Evolutionary conservation across 2,329 filamentous ascomycete genomes (phyloP), one percentile per base, ranked within the genome.

Genomic region (Hypoxylon sp.): DNA sequence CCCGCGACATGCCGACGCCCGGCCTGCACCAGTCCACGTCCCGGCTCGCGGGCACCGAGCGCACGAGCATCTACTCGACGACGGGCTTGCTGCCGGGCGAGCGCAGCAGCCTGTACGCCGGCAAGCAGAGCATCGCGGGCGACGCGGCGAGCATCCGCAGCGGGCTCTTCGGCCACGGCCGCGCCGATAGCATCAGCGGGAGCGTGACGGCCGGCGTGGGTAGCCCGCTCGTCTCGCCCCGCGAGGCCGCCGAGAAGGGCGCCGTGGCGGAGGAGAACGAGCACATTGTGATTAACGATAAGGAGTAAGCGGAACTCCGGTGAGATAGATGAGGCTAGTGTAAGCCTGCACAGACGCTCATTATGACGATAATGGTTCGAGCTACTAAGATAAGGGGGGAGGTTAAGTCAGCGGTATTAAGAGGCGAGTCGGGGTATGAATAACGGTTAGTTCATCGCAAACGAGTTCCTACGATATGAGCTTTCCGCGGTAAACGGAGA

Each of bases 141-240:
- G 92, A 97, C 69, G 91, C 87, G 1, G 88, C 89, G 8, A 97
- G 93, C 73, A 81, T 96, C 28, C 86, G 92, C 56, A 97, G 92
- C 75, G 92, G 91, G 0, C 79, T 90, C 1, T 76, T 92, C 2
- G 91, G 92, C 0, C 94, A 97, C 75, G 87, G 86, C 1, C 85
- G 92, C 65, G 90, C 92, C 51, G 93, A 97, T 75, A 97, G 93
- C 77, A 87, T 94, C 56, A 90, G 84, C 64, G 91, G 91, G 24
- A 94, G 91, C 76, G 89, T 93, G 13, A 47, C 22, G 67, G 86
- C 84, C 6, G 86, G 84, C 7, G 73, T 85, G 15, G 81, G 84
- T 28, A 90, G 87, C 68, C 88, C 89, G 13, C 77, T 93, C 37
- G 85, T 85, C 2, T 90, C 86, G 54, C 83, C 85, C 39, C 75